phyloP scores from a whole-genome alignment of 2,329 filamentous ascomycete genomes.

The Zymoseptoria tritici region DNA sequence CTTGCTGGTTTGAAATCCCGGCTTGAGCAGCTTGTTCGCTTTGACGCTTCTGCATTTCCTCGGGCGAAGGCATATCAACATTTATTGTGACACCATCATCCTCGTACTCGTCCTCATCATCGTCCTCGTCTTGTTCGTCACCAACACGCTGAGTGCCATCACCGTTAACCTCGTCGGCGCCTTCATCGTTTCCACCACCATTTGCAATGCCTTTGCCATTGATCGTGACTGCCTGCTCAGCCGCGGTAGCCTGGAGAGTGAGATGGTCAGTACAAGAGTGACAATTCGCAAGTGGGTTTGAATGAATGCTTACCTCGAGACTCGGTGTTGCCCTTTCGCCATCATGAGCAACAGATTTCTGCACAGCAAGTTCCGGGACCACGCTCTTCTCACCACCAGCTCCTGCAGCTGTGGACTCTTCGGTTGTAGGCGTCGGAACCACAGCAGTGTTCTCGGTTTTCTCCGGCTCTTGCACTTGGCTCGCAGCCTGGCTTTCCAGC shows the following conservation, averaged over 20 bases:
- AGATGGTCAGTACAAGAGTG: not conserved
- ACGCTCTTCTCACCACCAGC: constrained; percentile 3
- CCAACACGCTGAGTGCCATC: not conserved
- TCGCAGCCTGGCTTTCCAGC: not conserved
- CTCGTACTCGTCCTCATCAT: constrained; percentile 19
- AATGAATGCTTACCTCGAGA: constrained; percentile 8
- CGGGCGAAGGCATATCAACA: constrained; percentile 23
- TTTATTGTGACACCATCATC: constrained; percentile 26
- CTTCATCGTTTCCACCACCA: not conserved
- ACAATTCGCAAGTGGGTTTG: not conserved
- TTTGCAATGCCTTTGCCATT: not conserved
- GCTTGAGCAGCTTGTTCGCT: constrained; percentile 9
- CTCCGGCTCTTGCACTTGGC: constrained; percentile 1
- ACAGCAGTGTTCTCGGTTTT: constrained; percentile 7
- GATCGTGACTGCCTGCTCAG: not conserved
- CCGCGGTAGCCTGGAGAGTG: not conserved
- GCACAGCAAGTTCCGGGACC: constrained; percentile 1
- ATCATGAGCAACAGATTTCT: constrained; percentile 4
- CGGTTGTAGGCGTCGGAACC: constrained; percentile 2
- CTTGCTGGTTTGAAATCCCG: constrained; percentile 8
- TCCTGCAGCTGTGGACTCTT: constrained; percentile 7
- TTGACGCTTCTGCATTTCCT: constrained; percentile 13
- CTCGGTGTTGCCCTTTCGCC: constrained; percentile 5
- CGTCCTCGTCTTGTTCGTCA: constrained; percentile 12
- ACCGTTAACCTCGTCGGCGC: not conserved